Conservation (phyloP, 106 monocot species). For the Allium sativum region DNA sequence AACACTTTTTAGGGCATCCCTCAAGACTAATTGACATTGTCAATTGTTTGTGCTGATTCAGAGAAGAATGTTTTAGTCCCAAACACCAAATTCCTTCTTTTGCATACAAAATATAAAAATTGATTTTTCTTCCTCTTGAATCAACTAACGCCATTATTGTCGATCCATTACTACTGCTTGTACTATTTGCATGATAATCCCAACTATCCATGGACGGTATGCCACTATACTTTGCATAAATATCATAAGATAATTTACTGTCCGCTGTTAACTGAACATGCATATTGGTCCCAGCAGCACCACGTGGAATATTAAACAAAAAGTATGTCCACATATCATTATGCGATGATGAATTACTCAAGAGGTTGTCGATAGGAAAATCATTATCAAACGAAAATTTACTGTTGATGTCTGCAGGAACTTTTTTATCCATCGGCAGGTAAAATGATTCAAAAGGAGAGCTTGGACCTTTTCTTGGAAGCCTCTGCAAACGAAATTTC, state of each 20-base stretch:
- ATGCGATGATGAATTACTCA: conserved; percentile 45
- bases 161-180: conserved; percentile 39
- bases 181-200: conserved; percentile 62
- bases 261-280: conserved; percentile 50
- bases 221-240: conserved; percentile 58
- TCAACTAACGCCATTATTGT: conserved; percentile 40
- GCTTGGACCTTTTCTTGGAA: conserved; percentile 24
- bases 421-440: conserved; percentile 32
- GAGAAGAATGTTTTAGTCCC: conserved; percentile 43
- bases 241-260: conserved; percentile 38
- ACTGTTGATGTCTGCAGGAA: conserved; percentile 3
- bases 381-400: not conserved
- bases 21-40: conserved; percentile 64
- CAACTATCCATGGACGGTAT: conserved; percentile 48
- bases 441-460: conserved; percentile 67
- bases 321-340: conserved; percentile 73
- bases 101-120: conserved; percentile 71
- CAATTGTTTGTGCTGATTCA: conserved; percentile 12
- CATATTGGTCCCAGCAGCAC: conserved; percentile 68
- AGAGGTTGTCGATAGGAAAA: conserved; percentile 38
- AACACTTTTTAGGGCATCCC: conserved; percentile 61
- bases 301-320: conserved; percentile 55
- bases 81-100: conserved; percentile 82
- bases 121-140: conserved; percentile 24
- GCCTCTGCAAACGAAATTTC: conserved; percentile 37